A percentile compares a stretch with the other conserved stretches of the same genome.
Conservation (phyloP, 2,329 filamentous ascomycete species). For the Fusarium annulatum region DNA sequence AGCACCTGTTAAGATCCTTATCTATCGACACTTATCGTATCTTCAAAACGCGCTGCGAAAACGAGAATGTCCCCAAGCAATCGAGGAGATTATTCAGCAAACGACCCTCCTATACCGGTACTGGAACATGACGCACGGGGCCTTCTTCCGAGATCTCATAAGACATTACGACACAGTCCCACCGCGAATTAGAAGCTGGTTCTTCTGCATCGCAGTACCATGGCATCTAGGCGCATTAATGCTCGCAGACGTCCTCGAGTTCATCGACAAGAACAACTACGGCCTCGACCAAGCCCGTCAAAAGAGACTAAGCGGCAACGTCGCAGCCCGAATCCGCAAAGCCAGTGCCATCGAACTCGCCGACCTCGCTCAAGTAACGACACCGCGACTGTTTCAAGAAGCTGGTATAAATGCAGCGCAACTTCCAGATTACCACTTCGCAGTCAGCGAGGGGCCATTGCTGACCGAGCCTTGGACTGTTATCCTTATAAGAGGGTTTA, state of each 20-base stretch:
- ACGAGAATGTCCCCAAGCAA: neutral
- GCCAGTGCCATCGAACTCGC: neutral
- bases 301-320: neutral
- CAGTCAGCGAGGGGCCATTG: accelerated
- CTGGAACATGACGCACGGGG: neutral
- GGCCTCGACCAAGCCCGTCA: neutral
- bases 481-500: neutral
- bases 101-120: neutral
- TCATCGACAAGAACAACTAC: neutral
- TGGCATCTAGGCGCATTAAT: neutral
- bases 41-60: neutral
- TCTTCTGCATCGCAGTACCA: neutral
- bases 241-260: neutral
- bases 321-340: neutral
- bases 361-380: neutral
- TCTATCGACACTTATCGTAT: neutral
- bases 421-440: neutral
- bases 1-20: neutral
- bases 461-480: neutral
- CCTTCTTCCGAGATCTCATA: neutral
- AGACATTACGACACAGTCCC: accelerated
- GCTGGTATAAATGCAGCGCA: neutral
- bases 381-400: accelerated
- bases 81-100: neutral
- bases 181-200: neutral